These are phyloP conservation scores for Rhizopogon rudus DNA, from an alignment of 768 basidiomycete genomes.

Conservation along the genomic window DNA sequence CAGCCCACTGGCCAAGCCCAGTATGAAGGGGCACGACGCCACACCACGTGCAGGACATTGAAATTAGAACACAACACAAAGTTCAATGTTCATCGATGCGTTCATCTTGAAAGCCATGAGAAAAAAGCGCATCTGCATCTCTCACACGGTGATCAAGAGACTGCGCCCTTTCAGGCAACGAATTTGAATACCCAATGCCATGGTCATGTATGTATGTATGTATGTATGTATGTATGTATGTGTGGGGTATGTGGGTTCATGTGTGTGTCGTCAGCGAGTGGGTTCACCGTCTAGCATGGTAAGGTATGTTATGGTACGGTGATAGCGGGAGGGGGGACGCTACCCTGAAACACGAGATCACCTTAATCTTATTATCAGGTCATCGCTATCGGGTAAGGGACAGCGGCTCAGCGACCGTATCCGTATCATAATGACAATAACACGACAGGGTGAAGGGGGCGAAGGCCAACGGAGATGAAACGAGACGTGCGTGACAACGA, in stretches of 20 bases:
- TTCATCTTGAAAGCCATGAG: neutral
- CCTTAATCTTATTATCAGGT: too few species aligned
- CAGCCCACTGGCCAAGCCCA: too few species aligned
- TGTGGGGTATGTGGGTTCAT: too few species aligned
- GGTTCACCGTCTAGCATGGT: neutral
- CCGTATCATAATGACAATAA: too few species aligned
- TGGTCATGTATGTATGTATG: too few species aligned
- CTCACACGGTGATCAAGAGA: conserved; percentile 25
- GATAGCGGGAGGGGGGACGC: neutral
- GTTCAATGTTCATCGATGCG: too few species aligned
- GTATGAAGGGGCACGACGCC: neutral
- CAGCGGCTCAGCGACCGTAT: too few species aligned
- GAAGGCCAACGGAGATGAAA: neutral
- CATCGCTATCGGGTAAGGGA: too few species aligned
- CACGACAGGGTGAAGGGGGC: neutral
- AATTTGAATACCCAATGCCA: conserved; percentile 7
- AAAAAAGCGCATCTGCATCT: neutral
- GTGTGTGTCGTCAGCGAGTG: neutral
- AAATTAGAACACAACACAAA: neutral
- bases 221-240: too few species aligned
- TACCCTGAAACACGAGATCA: neutral
- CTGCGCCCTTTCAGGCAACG: conserved; percentile 12
- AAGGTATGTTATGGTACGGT: neutral
- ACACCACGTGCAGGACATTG: conserved; percentile 8
- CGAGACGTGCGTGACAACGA: too few species aligned